These are phyloP conservation scores for Cucurbita ficifolia DNA, from an alignment of 306 rosid genomes.

Conservation along the genomic window DNA sequence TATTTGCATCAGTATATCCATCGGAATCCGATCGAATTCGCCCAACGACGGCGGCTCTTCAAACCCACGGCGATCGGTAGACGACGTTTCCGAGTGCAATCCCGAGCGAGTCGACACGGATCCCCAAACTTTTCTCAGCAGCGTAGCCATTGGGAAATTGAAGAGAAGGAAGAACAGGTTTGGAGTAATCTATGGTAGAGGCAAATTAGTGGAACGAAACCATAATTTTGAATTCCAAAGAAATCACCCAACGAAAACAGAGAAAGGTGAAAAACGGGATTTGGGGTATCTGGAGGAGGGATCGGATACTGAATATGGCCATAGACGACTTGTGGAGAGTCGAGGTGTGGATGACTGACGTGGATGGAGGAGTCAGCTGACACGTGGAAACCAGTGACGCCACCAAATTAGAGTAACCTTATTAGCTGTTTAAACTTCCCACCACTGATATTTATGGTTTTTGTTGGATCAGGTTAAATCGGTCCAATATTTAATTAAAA, in stretches of 20 bases:
- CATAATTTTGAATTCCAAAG: not conserved
- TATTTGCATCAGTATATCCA: conserved; percentile 45
- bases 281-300: not conserved
- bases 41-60: conserved; percentile 13
- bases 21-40: conserved; percentile 42
- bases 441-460: too few species aligned
- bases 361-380: not conserved
- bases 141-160: conserved; percentile 20
- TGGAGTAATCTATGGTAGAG: too few species aligned
- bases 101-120: conserved; percentile 21
- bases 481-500: too few species aligned
- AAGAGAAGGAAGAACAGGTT: not conserved
- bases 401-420: not conserved
- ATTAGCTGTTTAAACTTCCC: too few species aligned
- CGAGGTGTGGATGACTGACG: not conserved
- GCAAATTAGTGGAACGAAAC: not conserved
- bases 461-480: too few species aligned
- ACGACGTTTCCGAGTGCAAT: not conserved
- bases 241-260: not conserved
- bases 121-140: conserved; percentile 47
- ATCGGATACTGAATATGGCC: not conserved
- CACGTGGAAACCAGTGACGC: not conserved
- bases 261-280: not conserved
- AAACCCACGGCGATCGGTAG: not conserved
- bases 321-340: not conserved